A percentile compares a stretch with the other conserved stretches of the same genome.
Evolutionary conservation across 2,329 filamentous ascomycete genomes (phyloP).

Genomic region (Paraphoma sp.): DNA sequence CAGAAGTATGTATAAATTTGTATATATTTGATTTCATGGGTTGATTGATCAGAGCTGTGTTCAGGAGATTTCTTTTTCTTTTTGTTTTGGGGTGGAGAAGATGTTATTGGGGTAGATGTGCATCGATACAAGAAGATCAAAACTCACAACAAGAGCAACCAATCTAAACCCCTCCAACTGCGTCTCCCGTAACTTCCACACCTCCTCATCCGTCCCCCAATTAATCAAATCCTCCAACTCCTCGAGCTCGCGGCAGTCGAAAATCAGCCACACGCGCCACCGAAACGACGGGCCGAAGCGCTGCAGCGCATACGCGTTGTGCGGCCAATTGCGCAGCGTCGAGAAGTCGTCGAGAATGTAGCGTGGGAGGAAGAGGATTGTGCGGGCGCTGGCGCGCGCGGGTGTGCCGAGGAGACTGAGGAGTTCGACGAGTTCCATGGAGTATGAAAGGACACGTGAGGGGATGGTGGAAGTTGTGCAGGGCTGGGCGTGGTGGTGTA

Average conservation of each 20-base stretch:
- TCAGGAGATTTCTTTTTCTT: no score
- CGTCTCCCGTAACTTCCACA: constrained; percentile 12
- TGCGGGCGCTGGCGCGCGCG: constrained; percentile 5
- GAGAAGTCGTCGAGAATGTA: constrained; percentile 9
- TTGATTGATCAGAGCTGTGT: no score
- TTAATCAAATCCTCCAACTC: constrained; percentile 24
- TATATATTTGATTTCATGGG: no score
- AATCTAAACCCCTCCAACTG: constrained; percentile 23
- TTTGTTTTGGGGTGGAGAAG: no score
- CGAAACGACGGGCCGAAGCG: constrained; percentile 19
- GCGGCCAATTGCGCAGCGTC: constrained; percentile 5
- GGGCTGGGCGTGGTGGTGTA: no score
- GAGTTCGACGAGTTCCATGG: constrained; percentile 8
- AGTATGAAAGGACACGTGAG: no score
- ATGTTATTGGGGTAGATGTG: no score
- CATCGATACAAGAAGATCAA: no score
- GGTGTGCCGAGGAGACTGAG: constrained; percentile 13
- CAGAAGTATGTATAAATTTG: no score
- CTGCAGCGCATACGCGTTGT: constrained; percentile 14
- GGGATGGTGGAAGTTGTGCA: no score
- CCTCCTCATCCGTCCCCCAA: constrained; percentile 15
- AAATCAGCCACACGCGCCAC: constrained; percentile 26
- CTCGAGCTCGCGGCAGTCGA: constrained; percentile 25
- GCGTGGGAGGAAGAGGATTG: constrained; percentile 7
- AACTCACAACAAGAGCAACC: constrained; percentile 26